phyloP scores from a whole-genome alignment of 148 eudicot genomes.

The Silene uniflora region DNA sequence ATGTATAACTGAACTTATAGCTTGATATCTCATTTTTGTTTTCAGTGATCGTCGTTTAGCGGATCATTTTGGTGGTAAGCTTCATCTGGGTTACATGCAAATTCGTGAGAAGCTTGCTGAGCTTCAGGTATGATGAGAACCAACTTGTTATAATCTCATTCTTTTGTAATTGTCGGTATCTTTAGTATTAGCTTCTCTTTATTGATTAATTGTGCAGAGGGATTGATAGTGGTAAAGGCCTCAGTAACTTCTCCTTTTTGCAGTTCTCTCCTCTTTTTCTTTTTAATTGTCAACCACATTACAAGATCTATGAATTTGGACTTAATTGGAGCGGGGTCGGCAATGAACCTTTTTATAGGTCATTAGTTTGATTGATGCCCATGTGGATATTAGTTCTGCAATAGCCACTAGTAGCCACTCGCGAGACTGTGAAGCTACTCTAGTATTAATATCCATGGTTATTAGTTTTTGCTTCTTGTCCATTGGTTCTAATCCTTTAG shows the following conservation, averaged over 20 bases:
- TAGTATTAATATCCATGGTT: neutral
- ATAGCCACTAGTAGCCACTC: too few species aligned
- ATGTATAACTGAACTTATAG: slow-evolving; percentile 13
- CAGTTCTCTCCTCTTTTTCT: neutral
- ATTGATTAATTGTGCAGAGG: neutral
- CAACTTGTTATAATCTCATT: neutral
- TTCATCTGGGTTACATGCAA: slow-evolving; percentile 97
- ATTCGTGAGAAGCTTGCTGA: slow-evolving; percentile 93
- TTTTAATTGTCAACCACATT: neutral
- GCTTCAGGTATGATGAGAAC: slow-evolving; percentile 55
- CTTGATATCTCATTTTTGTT: slow-evolving; percentile 30
- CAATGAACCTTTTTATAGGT: neutral
- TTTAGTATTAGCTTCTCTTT: neutral
- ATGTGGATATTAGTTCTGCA: neutral
- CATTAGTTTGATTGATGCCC: neutral
- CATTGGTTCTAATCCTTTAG: neutral
- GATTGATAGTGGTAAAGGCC: neutral
- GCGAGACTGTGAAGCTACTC: too few species aligned
- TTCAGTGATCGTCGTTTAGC: slow-evolving; percentile 96
- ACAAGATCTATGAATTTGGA: neutral
- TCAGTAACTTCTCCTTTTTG: neutral
- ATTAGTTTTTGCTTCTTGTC: neutral
- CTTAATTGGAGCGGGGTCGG: neutral
- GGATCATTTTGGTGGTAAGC: slow-evolving; percentile 99
- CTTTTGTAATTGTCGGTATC: neutral